Evolutionary conservation across 768 basidiomycete genomes (phyloP), one percentile per base, ranked within the genome.

Genomic region (Rhodotorula sphaerocarpa): DNA sequence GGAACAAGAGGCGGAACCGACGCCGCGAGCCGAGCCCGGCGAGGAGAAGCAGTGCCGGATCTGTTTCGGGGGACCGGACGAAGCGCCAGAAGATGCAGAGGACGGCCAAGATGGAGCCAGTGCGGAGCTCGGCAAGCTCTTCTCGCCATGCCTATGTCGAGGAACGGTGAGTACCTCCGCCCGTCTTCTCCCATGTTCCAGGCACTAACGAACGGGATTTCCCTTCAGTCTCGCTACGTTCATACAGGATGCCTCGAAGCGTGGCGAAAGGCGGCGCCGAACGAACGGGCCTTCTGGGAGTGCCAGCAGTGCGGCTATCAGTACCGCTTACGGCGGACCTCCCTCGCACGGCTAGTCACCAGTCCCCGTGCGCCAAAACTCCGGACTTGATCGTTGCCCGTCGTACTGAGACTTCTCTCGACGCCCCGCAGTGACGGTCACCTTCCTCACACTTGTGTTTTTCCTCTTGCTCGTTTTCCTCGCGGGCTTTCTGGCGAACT

Each of bases 401-500:
- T n/a, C 14, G 4, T 3, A 33, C 42, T 30, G 28, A 23, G n/a
- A n/a, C 43, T 31, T 5, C 7, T 25, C 27, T 14, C 11, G n/a
- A 12, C 3, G 11, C 5, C 9, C 18, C 7, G 30, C 34, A 65
- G 59, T 61, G 39, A 59, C 66, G 11, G 53, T 67, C 10, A 28
- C 55, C 18, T 16, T 43, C 27, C 14, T 63, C 10, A 67, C 66
- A 6, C 21, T 16, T 23, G 3, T 41, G 15, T 1, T 42, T 16
- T 67, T 67, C 57, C 18, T 44, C 20, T 3, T 51, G 36, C 61
- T 67, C 21, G 50, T 57, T 39, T 62, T 45, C 54, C 15, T 55
- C 33, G 9, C 61, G 18, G 66, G 66, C 28, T 67, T 63, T 54
- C 20, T 67, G 50, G 66, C 66, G 28, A 67, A 67, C 58, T 47